phyloP scores from a whole-genome alignment of 352 stramenopile species.

The Phytophthora nicotianae region DNA sequence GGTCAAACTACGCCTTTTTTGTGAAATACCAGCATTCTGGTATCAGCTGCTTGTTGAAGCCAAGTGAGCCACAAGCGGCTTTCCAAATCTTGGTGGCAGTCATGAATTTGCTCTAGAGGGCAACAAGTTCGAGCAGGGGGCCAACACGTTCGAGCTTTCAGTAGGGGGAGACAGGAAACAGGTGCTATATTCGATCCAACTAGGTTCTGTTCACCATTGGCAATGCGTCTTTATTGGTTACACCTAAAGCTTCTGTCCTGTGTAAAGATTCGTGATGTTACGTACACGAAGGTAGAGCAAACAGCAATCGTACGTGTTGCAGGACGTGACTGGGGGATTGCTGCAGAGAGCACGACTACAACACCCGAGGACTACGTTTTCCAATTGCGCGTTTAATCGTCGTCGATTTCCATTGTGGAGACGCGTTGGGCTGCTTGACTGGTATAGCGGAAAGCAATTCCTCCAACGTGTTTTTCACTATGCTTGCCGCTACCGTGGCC shows the following conservation, averaged over 20 bases:
- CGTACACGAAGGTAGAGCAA: not conserved
- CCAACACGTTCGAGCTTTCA: too few relatives aligned
- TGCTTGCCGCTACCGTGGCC: not conserved
- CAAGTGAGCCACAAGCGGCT: constrained; percentile 2
- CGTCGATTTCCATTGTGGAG: constrained; percentile 7
- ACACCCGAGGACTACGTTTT: not conserved
- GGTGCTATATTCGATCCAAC: not conserved
- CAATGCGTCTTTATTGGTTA: not conserved
- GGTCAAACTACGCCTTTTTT: constrained; percentile 5
- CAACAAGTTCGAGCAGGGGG: too few relatives aligned
- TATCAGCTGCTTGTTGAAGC: constrained; percentile 17
- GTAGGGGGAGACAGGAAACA: too few relatives aligned
- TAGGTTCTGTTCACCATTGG: not conserved
- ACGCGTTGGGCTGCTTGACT: not conserved
- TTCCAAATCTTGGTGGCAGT: constrained; percentile 11
- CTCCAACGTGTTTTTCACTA: not conserved
- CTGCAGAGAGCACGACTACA: constrained; percentile 18
- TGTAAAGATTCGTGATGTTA: not conserved
- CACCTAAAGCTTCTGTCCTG: not conserved
- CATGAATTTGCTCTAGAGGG: constrained; percentile 17
- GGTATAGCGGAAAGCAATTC: constrained; percentile 1
- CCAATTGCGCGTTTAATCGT: constrained; percentile 11
- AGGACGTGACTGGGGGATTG: constrained; percentile 21
- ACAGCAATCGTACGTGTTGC: constrained; percentile 16
- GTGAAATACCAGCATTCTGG: constrained; percentile 14